phyloP scores from a whole-genome alignment of 192 early-diverging fungal species.

The Mortierella antarctica region DNA sequence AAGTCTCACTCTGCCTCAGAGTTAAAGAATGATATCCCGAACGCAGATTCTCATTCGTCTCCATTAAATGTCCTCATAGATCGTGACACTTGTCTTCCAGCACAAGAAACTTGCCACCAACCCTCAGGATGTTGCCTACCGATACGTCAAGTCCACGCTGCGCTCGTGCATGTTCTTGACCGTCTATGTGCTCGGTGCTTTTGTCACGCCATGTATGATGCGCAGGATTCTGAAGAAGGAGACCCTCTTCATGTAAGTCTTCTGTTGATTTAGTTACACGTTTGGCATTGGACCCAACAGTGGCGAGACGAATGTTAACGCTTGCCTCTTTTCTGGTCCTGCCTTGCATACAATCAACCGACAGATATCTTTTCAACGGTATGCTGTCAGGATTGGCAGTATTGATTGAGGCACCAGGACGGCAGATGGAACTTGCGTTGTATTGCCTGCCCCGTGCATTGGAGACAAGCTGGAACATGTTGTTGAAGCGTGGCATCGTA shows the following conservation, averaged over 20 bases:
- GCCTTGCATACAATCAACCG: background rate
- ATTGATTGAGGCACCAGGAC: conserved; percentile 70
- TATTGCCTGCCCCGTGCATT: conserved; percentile 86
- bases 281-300: background rate
- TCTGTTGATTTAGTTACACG: background rate
- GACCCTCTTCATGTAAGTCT: conserved; percentile 58
- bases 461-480: conserved; percentile 73
- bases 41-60: too few relatives aligned
- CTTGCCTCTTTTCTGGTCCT: background rate
- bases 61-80: conserved; percentile 21
- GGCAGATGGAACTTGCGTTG: conserved; percentile 82
- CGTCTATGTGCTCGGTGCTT: conserved; percentile 59
- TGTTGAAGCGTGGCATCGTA: conserved; percentile 67
- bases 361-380: conserved; percentile 58
- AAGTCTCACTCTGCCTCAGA: conserved; percentile 26
- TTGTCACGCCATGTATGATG: conserved; percentile 65
- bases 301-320: background rate
- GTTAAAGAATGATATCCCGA: too few relatives aligned
- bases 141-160: conserved; percentile 62
- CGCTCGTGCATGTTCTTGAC: conserved; percentile 72
- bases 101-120: conserved; percentile 47
- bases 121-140: conserved; percentile 55
- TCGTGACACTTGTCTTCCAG: conserved; percentile 59
- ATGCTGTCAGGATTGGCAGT: conserved; percentile 64
- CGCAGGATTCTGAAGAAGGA: conserved; percentile 64